Conservation (phyloP, 345 rosid genomes). For the Citrus glauca region DNA sequence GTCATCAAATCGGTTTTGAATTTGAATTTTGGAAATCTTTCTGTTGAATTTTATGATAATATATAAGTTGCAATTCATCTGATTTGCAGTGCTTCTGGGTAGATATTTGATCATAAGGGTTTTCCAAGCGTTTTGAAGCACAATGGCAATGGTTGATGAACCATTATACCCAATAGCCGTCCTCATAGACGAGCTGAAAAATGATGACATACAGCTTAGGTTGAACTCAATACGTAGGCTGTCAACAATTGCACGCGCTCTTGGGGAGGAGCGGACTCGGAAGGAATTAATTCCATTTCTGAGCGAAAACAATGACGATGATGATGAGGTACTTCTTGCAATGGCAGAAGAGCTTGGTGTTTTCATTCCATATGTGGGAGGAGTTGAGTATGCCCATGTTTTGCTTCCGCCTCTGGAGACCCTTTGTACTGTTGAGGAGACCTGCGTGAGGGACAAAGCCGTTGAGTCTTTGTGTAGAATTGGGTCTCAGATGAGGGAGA, state of each 20-base stretch:
- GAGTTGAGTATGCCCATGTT: slow-evolving; percentile 75
- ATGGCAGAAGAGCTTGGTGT: slow-evolving; percentile 92
- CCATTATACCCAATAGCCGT: slow-evolving; percentile 89
- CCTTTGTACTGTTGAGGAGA: slow-evolving; percentile 86
- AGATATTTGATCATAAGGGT: slow-evolving; percentile 9
- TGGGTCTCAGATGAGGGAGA: slow-evolving; percentile 90
- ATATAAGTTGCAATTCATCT: not conserved
- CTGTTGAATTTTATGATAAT: not conserved
- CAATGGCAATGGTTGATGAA: slow-evolving; percentile 79
- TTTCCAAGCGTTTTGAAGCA: slow-evolving; percentile 6
- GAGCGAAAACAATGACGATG: slow-evolving; percentile 92
- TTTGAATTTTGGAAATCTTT: not conserved
- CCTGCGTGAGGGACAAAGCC: slow-evolving; percentile 88
- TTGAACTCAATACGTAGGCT: slow-evolving; percentile 83
- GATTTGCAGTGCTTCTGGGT: slow-evolving; percentile 11
- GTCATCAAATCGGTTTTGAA: not conserved
- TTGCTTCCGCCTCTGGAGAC: slow-evolving; percentile 82
- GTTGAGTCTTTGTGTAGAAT: slow-evolving; percentile 81
- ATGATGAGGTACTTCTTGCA: slow-evolving; percentile 95
- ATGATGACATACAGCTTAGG: slow-evolving; percentile 93
- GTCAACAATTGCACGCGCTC: slow-evolving; percentile 93
- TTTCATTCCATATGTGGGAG: slow-evolving; percentile 89
- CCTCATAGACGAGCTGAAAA: slow-evolving; percentile 86
- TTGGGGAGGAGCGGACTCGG: slow-evolving; percentile 90
- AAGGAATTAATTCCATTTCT: slow-evolving; percentile 88